These are phyloP conservation scores for Coemansia sp. DNA, from an alignment of 192 early-diverging fungal genomes.

Conservation along the genomic window DNA sequence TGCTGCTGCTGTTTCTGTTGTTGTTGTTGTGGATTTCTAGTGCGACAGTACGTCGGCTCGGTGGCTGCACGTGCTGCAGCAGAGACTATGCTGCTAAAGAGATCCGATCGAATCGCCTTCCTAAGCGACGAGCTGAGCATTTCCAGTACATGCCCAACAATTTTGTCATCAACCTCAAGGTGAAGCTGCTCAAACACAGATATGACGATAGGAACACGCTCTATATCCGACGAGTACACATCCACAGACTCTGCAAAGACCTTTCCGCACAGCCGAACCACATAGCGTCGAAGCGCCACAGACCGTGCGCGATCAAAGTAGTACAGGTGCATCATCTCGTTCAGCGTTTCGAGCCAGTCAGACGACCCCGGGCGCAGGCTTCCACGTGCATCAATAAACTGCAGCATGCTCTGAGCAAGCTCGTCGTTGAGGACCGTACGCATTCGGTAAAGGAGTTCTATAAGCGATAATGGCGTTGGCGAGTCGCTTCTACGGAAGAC, in stretches of 20 bases:
- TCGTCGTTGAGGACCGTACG: conserved; percentile 39
- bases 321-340: conserved; percentile 49
- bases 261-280: conserved; percentile 23
- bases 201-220: conserved; percentile 31
- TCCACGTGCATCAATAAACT: conserved; percentile 30
- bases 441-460: conserved; percentile 33
- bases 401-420: conserved; percentile 39
- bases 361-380: conserved; percentile 30
- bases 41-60: conserved; percentile 26
- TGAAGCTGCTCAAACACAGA: conserved; percentile 40
- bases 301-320: conserved; percentile 51
- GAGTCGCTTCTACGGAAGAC: conserved; percentile 18
- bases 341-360: conserved; percentile 20
- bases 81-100: conserved; percentile 17
- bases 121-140: conserved; percentile 25
- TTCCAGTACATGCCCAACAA: conserved; percentile 29
- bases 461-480: conserved; percentile 16
- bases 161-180: conserved; percentile 33
- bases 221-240: conserved; percentile 4
- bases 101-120: conserved; percentile 11
- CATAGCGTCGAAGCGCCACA: conserved; percentile 32
- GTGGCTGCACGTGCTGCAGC: conserved; percentile 22
- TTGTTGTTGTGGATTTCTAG: conserved; percentile 2
- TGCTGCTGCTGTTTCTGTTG: conserved; percentile 5
- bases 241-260: conserved; percentile 17